These are phyloP conservation scores for Apiotrichum mycotoxinovorans DNA, from an alignment of 1,284 basidiomycete genomes.

Conservation along the genomic window DNA sequence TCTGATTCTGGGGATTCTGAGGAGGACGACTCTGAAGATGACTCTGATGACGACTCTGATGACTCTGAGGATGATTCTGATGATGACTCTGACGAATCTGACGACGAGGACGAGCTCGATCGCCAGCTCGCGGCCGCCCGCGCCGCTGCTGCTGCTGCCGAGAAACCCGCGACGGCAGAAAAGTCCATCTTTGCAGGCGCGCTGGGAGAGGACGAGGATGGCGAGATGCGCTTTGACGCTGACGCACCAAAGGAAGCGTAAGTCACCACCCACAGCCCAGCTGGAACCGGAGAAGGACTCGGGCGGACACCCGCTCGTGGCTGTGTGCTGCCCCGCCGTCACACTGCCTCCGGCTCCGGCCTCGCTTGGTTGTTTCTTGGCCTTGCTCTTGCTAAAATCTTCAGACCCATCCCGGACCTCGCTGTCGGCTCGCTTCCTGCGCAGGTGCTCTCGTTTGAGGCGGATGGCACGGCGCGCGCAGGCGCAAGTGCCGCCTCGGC, in stretches of 20 bases:
- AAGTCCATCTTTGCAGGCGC: constrained; percentile 9
- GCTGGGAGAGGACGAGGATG: constrained; percentile 40
- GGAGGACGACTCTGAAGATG: neutral
- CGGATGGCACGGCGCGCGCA: constrained; percentile 32
- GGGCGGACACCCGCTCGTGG: too few relatives aligned
- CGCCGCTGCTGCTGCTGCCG: constrained; percentile 18
- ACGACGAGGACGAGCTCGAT: constrained; percentile 58
- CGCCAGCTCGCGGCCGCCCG: constrained; percentile 61
- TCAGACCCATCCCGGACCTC: constrained; percentile 55
- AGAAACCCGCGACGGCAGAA: neutral
- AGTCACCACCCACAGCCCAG: constrained; percentile 16
- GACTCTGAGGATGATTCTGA: constrained; percentile 1
- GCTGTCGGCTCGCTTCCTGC: constrained; percentile 54
- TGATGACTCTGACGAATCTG: constrained; percentile 15
- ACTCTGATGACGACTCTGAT: neutral
- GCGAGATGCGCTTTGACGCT: constrained; percentile 38
- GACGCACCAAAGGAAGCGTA: constrained; percentile 45
- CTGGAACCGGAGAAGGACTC: neutral
- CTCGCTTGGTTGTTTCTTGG: too few relatives aligned
- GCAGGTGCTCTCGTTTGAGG: constrained; percentile 54
- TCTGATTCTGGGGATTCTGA: neutral
- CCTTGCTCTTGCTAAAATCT: too few relatives aligned
- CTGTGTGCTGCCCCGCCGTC: neutral
- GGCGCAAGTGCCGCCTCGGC: neutral
- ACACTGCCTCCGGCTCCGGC: too few relatives aligned